Evolutionary conservation across 495 filamentous ascomycete species (phyloP).

Genomic region (Hyphodiscus hymeniophilus): DNA sequence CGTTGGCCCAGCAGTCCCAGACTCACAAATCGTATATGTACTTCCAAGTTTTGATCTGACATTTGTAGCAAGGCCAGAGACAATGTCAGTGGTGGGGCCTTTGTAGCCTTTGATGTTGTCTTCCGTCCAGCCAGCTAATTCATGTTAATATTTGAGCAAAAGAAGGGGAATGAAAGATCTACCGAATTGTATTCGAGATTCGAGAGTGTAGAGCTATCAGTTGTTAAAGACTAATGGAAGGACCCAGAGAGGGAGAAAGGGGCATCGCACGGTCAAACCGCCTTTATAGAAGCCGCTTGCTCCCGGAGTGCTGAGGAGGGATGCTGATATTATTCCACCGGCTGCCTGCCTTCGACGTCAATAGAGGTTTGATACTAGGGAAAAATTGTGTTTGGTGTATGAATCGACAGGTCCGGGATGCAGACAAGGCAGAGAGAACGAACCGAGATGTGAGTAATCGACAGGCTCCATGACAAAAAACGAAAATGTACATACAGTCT

Average conservation of each 20-base stretch:
- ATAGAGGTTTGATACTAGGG: not conserved
- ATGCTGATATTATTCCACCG: constrained; percentile 51
- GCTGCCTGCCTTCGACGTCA: constrained; percentile 35
- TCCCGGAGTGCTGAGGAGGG: constrained; percentile 45
- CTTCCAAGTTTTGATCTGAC: constrained; percentile 40
- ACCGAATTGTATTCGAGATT: constrained; percentile 46
- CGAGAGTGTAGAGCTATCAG: constrained; percentile 54
- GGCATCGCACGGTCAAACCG: constrained; percentile 40
- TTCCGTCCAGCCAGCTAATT: constrained; percentile 46
- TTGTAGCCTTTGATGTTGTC: constrained; percentile 39
- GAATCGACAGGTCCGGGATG: too few species aligned
- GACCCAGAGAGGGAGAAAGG: constrained; percentile 3
- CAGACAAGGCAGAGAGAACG: too few species aligned
- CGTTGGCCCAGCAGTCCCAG: constrained; percentile 54
- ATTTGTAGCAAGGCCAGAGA: constrained; percentile 45
- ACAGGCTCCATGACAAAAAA: constrained; percentile 1
- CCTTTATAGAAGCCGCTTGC: constrained; percentile 50
- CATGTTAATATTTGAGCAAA: not conserved
- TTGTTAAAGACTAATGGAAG: not conserved
- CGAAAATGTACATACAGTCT: constrained; percentile 39
- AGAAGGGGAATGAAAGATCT: not conserved
- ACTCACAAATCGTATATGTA: constrained; percentile 51
- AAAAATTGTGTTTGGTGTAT: not conserved
- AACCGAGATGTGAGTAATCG: too few species aligned
- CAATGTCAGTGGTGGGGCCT: constrained; percentile 50